Evolutionary conservation across 225 moss, liverwort and hornwort species (phyloP).

Genomic region (Antitrichia curtipendula): DNA sequence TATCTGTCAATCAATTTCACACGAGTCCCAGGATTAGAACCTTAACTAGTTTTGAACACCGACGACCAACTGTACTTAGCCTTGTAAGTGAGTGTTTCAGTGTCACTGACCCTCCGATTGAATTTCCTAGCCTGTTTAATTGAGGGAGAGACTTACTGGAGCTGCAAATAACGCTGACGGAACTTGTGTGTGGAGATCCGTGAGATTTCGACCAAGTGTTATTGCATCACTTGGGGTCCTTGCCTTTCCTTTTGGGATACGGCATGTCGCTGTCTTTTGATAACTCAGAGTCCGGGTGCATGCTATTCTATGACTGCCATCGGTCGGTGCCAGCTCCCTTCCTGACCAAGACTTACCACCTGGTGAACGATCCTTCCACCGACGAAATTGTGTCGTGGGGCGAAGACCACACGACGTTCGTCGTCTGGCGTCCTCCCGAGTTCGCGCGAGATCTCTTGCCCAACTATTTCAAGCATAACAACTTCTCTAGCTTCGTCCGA

Average conservation of each 20-base stretch:
- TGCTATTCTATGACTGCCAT: conserved; percentile 42
- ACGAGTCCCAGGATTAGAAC: not conserved
- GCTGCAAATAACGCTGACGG: not conserved
- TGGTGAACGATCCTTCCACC: conserved; percentile 41
- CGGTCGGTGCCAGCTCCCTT: conserved; percentile 51
- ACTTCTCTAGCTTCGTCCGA: conserved; percentile 63
- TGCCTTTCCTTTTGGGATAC: not conserved
- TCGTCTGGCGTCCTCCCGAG: conserved; percentile 56
- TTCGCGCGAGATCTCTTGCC: conserved; percentile 51
- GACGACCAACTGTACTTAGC: conserved; percentile 1
- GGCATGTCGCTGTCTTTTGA: conserved; percentile 55
- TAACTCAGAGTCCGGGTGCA: conserved; percentile 47
- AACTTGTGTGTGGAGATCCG: not conserved
- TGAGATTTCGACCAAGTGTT: not conserved
- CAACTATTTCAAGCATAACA: conserved; percentile 65
- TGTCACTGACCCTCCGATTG: not conserved
- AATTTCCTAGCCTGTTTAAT: not conserved
- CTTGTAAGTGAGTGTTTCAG: not conserved
- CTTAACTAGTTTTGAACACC: not conserved
- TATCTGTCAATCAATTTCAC: not conserved
- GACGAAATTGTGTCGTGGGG: conserved; percentile 54
- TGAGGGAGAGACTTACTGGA: not conserved
- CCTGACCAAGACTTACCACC: conserved; percentile 43
- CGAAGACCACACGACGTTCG: conserved; percentile 33
- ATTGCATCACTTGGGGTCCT: not conserved